Evolutionary conservation across 192 early-diverging fungal genomes (phyloP), one percentile per base, ranked within the genome.

Genomic region (Gamsiella multidivaricata): DNA sequence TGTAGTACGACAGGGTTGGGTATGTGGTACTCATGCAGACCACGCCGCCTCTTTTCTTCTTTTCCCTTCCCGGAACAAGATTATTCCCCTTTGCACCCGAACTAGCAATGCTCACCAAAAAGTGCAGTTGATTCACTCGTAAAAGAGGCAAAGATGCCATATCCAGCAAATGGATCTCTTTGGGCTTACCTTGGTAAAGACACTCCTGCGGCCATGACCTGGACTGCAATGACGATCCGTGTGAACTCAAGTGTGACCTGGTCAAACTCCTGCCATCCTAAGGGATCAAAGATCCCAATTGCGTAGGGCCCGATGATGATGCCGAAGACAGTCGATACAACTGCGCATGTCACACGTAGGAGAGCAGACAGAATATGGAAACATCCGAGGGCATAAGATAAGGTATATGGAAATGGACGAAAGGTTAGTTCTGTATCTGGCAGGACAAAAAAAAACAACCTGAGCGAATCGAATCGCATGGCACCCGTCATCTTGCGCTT

Each of bases 121-220:
- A 8, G 3, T 42, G 39, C 3, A 15, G 23, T 9, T 4, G 53
- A 54, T 42, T 11, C 18, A 18, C 41, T 42, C 41, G 11, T 18
- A n/a, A 34, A 34, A 31, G 28, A 31, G n/a, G n/a, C n/a, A n/a
- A n/a, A n/a, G n/a, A n/a, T n/a, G n/a, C n/a, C n/a, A n/a, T n/a
- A n/a, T n/a, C 7, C 37, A 12, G 5, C 37, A 39, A 9, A 12
- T 39, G 7, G 37, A 39, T 32, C 34, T 47, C 59, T 61, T 49
- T 53, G 2, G 29, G 14, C 54, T 76, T 87, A 89, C 84, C 90
- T 91, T 71, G 94, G 94, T 51, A 95, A 83, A 6, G 86, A 84
- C 10, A 96, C 89, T 18, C 92, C 94, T 29, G 93, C 94, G 41
- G 90, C 91, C 92, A 96, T 94, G 31, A 95, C 91, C 79, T 95